Percentiles rank a stretch among this genome's conserved stretches.
These are phyloP conservation scores for Neofusicoccum laricinum DNA, from an alignment of 2,329 filamentous ascomycete genomes.

Conservation along the genomic window DNA sequence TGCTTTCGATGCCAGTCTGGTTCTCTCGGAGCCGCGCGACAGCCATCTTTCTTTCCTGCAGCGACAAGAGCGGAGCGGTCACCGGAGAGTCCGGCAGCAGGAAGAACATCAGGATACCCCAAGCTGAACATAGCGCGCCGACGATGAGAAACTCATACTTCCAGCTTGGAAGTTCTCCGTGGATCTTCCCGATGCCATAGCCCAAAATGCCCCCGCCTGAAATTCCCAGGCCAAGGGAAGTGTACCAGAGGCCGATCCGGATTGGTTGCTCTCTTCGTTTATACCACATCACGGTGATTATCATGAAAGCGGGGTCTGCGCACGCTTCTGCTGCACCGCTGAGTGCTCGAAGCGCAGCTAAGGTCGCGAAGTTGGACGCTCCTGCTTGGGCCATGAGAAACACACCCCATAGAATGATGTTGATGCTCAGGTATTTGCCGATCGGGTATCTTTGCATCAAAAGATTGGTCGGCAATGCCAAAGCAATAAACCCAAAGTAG, in stretches of 20 bases:
- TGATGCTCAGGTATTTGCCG: conserved; percentile 47
- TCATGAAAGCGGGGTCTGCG: conserved; percentile 41
- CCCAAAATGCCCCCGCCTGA: conserved; percentile 55
- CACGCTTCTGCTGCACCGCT: conserved; percentile 68
- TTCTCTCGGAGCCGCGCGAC: conserved; percentile 45
- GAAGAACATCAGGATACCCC: conserved; percentile 21
- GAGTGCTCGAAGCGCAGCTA: conserved; percentile 61
- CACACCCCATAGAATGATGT: conserved; percentile 51
- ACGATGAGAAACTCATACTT: conserved; percentile 10
- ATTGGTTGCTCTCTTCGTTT: conserved; percentile 56
- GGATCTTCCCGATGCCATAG: conserved; percentile 58
- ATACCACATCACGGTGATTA: conserved; percentile 63
- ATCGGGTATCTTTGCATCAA: conserved; percentile 41
- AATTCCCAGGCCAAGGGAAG: conserved; percentile 55
- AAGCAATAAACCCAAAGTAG: conserved; percentile 3
- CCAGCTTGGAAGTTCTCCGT: conserved; percentile 42
- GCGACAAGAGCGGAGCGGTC: conserved; percentile 55
- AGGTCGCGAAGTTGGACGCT: conserved; percentile 56
- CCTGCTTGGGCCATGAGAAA: conserved; percentile 61
- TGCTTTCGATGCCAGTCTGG: conserved; percentile 52
- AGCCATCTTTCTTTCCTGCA: conserved; percentile 20
- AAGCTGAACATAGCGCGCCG: neutral
- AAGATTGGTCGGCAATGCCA: neutral
- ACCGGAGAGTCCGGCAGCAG: conserved; percentile 65
- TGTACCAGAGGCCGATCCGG: conserved; percentile 54